Evolutionary conservation across 192 early-diverging fungal genomes (phyloP).

Genomic region (Coemansia sp.): DNA sequence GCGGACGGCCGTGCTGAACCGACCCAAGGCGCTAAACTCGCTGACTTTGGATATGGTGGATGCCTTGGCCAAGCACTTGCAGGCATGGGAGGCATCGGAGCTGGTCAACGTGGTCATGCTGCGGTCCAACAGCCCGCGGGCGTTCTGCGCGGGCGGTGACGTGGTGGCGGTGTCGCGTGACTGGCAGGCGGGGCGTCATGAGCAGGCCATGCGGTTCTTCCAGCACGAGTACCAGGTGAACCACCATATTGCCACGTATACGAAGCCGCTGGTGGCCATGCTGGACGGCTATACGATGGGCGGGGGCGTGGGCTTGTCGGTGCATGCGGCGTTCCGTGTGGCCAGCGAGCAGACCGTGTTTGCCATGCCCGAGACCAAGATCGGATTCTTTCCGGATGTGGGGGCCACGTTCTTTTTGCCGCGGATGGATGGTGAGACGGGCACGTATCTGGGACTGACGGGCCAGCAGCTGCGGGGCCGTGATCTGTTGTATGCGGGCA

Average conservation of each 20-base stretch:
- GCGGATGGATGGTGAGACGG: conserved; percentile 89
- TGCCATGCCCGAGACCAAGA: conserved; percentile 96
- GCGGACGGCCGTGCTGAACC: conserved; percentile 67
- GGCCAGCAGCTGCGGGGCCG: conserved; percentile 69
- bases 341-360: conserved; percentile 94
- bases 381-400: conserved; percentile 96
- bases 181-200: conserved; percentile 25
- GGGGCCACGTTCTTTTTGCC: conserved; percentile 93
- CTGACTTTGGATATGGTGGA: conserved; percentile 81
- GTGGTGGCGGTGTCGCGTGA: conserved; percentile 55
- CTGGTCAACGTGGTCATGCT: conserved; percentile 84
- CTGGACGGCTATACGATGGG: conserved; percentile 94
- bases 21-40: conserved; percentile 79
- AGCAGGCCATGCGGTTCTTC: conserved; percentile 70
- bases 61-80: conserved; percentile 70
- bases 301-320: conserved; percentile 91
- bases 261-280: conserved; percentile 84
- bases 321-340: conserved; percentile 93
- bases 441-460: conserved; percentile 88
- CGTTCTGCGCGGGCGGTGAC: conserved; percentile 91
- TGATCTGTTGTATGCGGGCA: conserved; percentile 87
- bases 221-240: conserved; percentile 88
- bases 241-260: conserved; percentile 82
- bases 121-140: conserved; percentile 63
- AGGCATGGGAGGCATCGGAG: conserved; percentile 84